Evolutionary conservation across 495 filamentous ascomycete genomes (phyloP), one percentile per base, ranked within the genome.

Genomic region (Aspergillus bertholletiae): DNA sequence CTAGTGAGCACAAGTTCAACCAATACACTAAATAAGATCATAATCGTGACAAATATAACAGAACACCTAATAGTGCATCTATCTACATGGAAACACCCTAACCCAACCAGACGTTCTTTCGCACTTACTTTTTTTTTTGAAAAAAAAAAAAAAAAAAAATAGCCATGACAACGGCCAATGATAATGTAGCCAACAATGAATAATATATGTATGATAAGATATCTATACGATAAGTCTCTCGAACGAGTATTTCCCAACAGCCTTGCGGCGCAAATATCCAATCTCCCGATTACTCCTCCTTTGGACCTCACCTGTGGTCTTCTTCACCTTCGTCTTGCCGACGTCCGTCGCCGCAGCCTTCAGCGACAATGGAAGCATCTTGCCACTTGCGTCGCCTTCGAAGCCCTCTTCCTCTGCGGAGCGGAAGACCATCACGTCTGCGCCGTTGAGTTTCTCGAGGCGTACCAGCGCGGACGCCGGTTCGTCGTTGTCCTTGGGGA

Each of bases 181-280:
- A n/a, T n/a, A n/a, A n/a, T n/a, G n/a, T n/a, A n/a, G 23, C 28
- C 2, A 41, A 44, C 40, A 24, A 46, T 18, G 23, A 24, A 47
- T 3, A 1, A n/a, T 18, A 5, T 21, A 17, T 5, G 4, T 26
- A 12, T n/a, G n/a, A n/a, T n/a, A n/a, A n/a, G n/a, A n/a, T 13
- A 51, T 40, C 51, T 73, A 86, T 53, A 90, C 71, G 48, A 81
- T 66, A 53, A 93, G 85, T 66, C 81, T 79, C 64, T 91, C 86
- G 51, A 91, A 80, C 23, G 88, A 88, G 74, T 95, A 95, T 56
- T 86, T 81, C 35, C 84, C 84, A 43, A 86, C 82, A 49, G 84
- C 86, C 73, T 85, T 84, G 62, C 88, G 87, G 41, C 82, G 80
- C 56, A 90, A 68, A 63, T 85, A 80, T 11, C 88, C 88, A 50